phyloP scores from a whole-genome alignment of 768 basidiomycete species.

The Cytidiella melzeri region DNA sequence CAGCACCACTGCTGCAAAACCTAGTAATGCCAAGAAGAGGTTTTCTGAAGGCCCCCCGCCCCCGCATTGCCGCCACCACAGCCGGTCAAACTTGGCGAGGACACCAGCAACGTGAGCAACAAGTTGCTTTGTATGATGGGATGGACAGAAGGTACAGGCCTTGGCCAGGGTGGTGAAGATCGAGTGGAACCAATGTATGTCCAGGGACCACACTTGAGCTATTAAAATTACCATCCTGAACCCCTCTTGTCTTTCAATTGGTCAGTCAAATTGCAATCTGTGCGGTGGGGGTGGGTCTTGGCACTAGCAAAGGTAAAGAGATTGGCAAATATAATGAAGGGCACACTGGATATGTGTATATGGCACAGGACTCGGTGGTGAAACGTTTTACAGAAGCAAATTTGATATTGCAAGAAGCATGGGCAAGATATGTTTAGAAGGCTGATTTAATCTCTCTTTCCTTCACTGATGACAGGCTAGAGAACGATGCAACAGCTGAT shows the following conservation, averaged over 20 bases:
- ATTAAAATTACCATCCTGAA: no score
- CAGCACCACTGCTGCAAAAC: conserved; percentile 27
- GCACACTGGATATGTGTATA: conserved; percentile 23
- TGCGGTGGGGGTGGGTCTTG: conserved; percentile 81
- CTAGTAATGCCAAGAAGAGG: conserved; percentile 33
- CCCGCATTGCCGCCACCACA: conserved; percentile 59
- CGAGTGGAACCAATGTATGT: conserved; percentile 83
- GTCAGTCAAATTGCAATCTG: conserved; percentile 86
- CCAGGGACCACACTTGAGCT: no score
- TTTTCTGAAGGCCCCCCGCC: conserved; percentile 58
- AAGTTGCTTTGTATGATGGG: conserved; percentile 97
- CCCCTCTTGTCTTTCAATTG: no score
- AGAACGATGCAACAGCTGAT: conserved; percentile 14
- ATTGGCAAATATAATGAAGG: conserved; percentile 34
- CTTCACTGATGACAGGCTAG: conserved; percentile 9
- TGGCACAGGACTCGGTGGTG: conserved; percentile 25
- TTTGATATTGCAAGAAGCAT: neutral
- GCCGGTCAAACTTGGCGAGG: conserved; percentile 65
- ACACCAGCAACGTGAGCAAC: conserved; percentile 85
- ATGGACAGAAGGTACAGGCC: conserved; percentile 85
- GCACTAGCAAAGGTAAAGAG: conserved; percentile 88
- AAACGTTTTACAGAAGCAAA: neutral
- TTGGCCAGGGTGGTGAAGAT: conserved; percentile 80
- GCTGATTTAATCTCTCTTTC: conserved; percentile 3
- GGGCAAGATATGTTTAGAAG: neutral